Evolutionary conservation across 345 rosid genomes (phyloP), one percentile per base, ranked within the genome.

Genomic region (Noccaea bulbosa): DNA sequence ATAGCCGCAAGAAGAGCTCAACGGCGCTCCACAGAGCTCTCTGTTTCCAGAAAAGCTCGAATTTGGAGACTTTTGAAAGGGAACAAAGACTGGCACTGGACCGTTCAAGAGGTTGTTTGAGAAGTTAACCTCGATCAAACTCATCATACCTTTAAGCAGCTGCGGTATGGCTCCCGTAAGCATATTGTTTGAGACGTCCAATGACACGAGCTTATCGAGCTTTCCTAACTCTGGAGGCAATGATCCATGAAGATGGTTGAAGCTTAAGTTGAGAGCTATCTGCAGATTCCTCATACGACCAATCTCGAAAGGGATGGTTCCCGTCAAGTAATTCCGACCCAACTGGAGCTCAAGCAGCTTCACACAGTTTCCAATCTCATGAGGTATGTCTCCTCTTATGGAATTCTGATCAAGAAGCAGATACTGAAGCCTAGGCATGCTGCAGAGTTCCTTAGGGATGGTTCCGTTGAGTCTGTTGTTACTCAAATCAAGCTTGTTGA

Each of bases 51-150:
- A 59, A 37, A 93, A 93, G 84, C 97, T 93, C 35, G 93, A 85
- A 65, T 72, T 80, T 11, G 91, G 82, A 78, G 96, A 86, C 85
- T 91, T 91, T 71, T 91, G 99, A 63, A 93, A 93, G 3, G 96
- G 99, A 33, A 70, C 90, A 57, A 85, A 91, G 40, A 70, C 69
- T 2, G 97, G 97, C 15, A 89, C 78, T 0, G 83, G 81, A 11
- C 99, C 99, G 1, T 73, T 71, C 60, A 94, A 84, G 56, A 85
- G 84, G 78, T 94, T 94, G 62, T 85, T 89, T 3, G 97, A 89
- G 79, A 94, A 89, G 76, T 91, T 85, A 74, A 94, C 91, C 70
- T 89, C 95, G 32, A 91, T 91, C 85, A 94, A 87, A 80, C 96
- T 94, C 81, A 89, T 55, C 92, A 91, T 83, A 72, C 92, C 96